phyloP scores from a whole-genome alignment of 2,329 filamentous ascomycete species.

The Colletotrichum incanum region DNA sequence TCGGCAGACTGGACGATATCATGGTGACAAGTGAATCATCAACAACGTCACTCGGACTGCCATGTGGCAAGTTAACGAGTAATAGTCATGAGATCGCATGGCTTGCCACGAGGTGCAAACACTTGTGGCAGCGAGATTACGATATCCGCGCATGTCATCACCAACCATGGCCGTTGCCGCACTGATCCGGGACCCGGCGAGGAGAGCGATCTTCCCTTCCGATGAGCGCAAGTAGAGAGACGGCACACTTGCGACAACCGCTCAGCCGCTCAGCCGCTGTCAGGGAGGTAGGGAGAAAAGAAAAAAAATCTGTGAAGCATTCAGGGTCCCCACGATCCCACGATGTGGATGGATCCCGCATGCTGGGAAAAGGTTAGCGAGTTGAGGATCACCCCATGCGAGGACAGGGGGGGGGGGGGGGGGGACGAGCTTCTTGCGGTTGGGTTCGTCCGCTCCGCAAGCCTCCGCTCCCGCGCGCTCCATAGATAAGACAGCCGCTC shows the following conservation, averaged over 20 bases:
- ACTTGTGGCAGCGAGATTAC: neutral
- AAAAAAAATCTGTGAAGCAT: conserved; percentile 15
- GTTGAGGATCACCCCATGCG: conserved; percentile 26
- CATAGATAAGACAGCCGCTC: conserved; percentile 36
- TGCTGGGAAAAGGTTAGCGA: conserved; percentile 29
- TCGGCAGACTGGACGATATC: neutral
- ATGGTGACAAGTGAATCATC: neutral
- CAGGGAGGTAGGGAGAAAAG: neutral
- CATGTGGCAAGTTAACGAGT: neutral
- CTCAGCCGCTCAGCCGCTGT: neutral
- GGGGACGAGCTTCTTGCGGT: conserved; percentile 23
- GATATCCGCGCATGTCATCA: neutral
- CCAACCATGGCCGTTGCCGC: neutral
- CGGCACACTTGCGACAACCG: neutral
- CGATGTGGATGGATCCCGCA: conserved; percentile 33
- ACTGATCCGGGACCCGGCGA: neutral
- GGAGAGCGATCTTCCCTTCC: neutral
- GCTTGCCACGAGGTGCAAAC: neutral
- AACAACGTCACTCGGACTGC: neutral
- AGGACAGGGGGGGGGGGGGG: conserved; percentile 24
- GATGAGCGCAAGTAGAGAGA: neutral
- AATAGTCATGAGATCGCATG: neutral
- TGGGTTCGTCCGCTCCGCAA: conserved; percentile 35
- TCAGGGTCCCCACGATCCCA: conserved; percentile 39
- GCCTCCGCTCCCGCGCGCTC: conserved; percentile 27